These are phyloP conservation scores for Hypholoma sublateritium DNA, from an alignment of 768 basidiomycete species.

Conservation along the genomic window DNA sequence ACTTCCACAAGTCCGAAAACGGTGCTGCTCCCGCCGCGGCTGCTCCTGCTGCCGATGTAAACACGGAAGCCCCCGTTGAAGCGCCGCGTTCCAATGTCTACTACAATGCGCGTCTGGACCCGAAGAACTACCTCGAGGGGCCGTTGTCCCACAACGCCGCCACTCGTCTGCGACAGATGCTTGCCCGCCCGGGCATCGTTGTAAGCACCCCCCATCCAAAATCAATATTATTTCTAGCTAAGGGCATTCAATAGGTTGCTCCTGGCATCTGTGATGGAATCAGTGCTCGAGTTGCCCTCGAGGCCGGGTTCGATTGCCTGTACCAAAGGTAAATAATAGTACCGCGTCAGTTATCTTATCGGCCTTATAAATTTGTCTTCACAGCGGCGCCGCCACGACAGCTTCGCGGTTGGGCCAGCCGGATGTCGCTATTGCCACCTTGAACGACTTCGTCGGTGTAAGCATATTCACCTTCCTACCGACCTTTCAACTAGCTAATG, in stretches of 20 bases:
- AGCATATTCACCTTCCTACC: background rate
- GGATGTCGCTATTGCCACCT: constrained; percentile 76
- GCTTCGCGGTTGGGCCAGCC: constrained; percentile 77
- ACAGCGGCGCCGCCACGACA: constrained; percentile 75
- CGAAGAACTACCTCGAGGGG: constrained; percentile 67
- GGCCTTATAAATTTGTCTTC: background rate
- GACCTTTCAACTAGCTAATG: constrained; percentile 2
- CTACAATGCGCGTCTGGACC: constrained; percentile 71
- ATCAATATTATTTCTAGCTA: constrained; percentile 58
- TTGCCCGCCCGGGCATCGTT: constrained; percentile 71
- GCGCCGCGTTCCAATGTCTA: constrained; percentile 30
- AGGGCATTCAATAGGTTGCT: constrained; percentile 47
- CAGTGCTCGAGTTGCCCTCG: constrained; percentile 75
- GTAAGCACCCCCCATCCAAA: constrained; percentile 74
- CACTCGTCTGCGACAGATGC: constrained; percentile 69
- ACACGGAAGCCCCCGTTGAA: background rate
- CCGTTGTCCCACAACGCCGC: constrained; percentile 66
- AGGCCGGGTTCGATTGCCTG: constrained; percentile 77
- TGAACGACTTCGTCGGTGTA: constrained; percentile 74
- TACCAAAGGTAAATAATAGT: constrained; percentile 53
- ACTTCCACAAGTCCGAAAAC: constrained; percentile 16
- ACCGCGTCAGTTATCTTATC: background rate
- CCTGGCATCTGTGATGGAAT: constrained; percentile 82
- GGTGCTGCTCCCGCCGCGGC: constrained; percentile 3
- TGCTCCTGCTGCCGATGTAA: background rate